These are phyloP conservation scores for Simplicillium sp. DNA, from an alignment of 2,329 filamentous ascomycete genomes.

Conservation along the genomic window DNA sequence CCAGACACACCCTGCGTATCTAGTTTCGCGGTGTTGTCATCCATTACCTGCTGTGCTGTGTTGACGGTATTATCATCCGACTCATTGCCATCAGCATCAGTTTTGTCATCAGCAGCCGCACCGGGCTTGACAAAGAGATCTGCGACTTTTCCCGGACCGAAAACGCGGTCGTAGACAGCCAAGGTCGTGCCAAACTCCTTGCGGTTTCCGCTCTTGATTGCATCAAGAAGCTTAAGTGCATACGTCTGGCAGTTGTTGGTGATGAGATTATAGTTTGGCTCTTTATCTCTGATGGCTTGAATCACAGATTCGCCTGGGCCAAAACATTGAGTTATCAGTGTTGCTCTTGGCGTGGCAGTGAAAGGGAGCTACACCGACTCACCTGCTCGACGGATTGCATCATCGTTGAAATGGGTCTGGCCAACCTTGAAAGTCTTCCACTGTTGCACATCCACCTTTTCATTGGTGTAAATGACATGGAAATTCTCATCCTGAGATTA, in stretches of 20 bases:
- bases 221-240: constrained; percentile 40
- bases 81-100: no score
- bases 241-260: constrained; percentile 53
- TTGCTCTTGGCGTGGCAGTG: not conserved
- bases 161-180: constrained; percentile 41
- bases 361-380: constrained; percentile 10
- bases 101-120: no score
- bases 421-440: constrained; percentile 44
- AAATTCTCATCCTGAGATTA: constrained; percentile 38
- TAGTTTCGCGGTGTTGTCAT: no score
- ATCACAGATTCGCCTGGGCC: constrained; percentile 42
- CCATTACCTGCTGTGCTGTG: no score
- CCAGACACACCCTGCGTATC: no score
- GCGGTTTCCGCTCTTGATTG: constrained; percentile 39
- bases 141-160: constrained; percentile 37
- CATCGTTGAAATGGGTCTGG: constrained; percentile 44
- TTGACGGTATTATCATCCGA: no score
- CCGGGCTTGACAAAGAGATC: constrained; percentile 36
- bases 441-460: constrained; percentile 30
- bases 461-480: constrained; percentile 48
- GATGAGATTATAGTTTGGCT: constrained; percentile 46
- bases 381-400: constrained; percentile 39
- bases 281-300: constrained; percentile 35
- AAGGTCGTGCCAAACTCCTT: constrained; percentile 44
- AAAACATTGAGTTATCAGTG: not conserved